A percentile compares a stretch with the other conserved stretches of the same genome.
phyloP scores from a whole-genome alignment of 495 filamentous ascomycete species.

The Talaromyces borbonicus region DNA sequence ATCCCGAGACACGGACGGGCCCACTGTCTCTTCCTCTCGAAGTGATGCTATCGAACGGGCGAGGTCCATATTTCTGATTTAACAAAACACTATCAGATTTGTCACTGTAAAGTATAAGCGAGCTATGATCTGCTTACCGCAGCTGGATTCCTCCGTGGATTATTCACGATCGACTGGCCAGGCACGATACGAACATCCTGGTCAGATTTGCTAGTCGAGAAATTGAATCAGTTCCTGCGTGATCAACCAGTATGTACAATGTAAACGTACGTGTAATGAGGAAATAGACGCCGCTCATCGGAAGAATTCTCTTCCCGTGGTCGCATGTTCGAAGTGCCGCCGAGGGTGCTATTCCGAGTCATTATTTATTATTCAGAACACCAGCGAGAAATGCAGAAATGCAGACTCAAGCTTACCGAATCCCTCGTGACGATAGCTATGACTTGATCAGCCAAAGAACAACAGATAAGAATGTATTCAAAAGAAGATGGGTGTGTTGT shows the following conservation, averaged over 20 bases:
- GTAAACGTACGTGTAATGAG: constrained; percentile 7
- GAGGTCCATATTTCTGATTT: constrained; percentile 8
- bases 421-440: not conserved
- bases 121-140: not conserved
- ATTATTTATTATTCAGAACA: not conserved
- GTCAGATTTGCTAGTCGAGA: constrained; percentile 10
- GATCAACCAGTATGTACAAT: not conserved
- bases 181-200: constrained; percentile 15
- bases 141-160: constrained; percentile 6
- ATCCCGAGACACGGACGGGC: constrained; percentile 24
- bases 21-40: constrained; percentile 25
- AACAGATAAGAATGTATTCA: not conserved
- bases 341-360: not conserved
- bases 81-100: not conserved
- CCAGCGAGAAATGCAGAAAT: not conserved
- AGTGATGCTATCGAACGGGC: constrained; percentile 23
- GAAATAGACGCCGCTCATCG: constrained; percentile 18
- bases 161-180: constrained; percentile 11
- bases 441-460: not conserved
- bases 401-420: not conserved
- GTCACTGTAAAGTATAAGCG: not conserved
- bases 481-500: not conserved
- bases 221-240: not conserved
- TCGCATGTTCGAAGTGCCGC: constrained; percentile 1
- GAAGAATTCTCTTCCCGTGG: not conserved